Conservation (phyloP, 257 asterid species). For the Solanum pennellii region DNA sequence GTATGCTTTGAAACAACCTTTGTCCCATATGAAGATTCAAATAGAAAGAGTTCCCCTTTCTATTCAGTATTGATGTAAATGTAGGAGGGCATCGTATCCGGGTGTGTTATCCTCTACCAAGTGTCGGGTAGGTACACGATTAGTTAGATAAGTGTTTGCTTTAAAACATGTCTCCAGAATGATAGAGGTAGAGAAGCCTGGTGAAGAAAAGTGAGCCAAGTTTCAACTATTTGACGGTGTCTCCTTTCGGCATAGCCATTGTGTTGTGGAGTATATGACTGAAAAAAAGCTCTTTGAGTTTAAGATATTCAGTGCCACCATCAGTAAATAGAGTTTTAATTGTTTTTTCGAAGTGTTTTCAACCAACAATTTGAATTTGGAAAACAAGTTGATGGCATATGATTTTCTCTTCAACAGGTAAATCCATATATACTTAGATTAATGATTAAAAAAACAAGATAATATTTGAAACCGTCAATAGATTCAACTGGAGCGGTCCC, state of each 20-base stretch:
- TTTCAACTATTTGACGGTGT: conserved; percentile 4
- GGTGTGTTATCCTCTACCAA: too few relatives aligned
- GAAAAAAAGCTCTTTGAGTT: not conserved
- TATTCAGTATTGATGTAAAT: too few relatives aligned
- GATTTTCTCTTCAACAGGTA: not conserved
- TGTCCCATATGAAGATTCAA: too few relatives aligned
- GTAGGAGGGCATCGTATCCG: too few relatives aligned
- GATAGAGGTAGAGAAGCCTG: not conserved
- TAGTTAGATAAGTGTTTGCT: not conserved
- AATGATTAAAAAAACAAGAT: not conserved
- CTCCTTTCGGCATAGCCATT: not conserved
- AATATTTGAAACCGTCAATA: not conserved
- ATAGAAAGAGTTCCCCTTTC: too few relatives aligned
- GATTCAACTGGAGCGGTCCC: too few relatives aligned
- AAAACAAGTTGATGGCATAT: not conserved
- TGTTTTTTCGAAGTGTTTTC: not conserved
- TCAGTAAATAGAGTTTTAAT: not conserved
- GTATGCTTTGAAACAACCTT: too few relatives aligned
- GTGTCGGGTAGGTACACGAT: too few relatives aligned
- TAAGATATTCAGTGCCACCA: not conserved
- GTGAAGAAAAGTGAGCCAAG: not conserved
- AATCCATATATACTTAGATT: not conserved
- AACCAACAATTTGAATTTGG: not conserved
- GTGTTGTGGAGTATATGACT: not conserved
- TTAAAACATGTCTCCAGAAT: not conserved